Evolutionary conservation across 2,329 filamentous ascomycete species (phyloP).

Genomic region (Microsporum canis): DNA sequence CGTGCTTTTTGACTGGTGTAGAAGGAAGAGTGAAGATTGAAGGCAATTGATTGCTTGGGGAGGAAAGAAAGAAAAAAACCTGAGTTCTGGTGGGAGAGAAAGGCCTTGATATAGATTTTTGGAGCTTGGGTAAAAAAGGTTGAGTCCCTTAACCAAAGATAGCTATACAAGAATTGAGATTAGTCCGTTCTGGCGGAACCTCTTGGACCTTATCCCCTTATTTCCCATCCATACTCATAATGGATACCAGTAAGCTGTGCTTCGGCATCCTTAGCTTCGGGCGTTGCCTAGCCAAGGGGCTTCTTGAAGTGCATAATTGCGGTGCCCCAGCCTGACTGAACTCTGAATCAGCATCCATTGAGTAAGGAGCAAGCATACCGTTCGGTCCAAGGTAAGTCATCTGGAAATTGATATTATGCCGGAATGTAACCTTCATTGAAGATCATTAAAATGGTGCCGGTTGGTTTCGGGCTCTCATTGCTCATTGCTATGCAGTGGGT

Average conservation of each 20-base stretch:
- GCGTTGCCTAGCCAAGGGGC: not conserved
- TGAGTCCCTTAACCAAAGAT: not conserved
- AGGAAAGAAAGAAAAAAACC: not conserved
- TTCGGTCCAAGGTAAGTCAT: not conserved
- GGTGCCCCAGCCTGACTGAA: not conserved
- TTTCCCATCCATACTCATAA: not conserved
- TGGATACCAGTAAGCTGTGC: not conserved
- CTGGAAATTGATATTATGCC: not conserved
- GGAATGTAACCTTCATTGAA: not conserved
- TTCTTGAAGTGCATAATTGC: not conserved
- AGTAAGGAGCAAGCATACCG: not conserved
- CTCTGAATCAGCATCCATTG: not conserved
- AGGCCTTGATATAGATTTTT: not conserved
- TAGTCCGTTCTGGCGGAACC: not conserved
- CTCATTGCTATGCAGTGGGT: not conserved
- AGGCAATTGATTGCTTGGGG: not conserved
- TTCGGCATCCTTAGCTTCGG: not conserved
- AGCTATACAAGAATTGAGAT: not conserved
- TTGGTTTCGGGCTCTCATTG: not conserved
- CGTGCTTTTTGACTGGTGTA: not conserved
- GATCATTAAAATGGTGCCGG: not conserved
- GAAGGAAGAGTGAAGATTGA: not conserved
- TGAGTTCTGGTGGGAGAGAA: not conserved
- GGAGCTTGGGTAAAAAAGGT: not conserved
- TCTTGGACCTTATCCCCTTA: not conserved